A percentile compares a stretch with the other conserved stretches of the same genome.
Conservation (phyloP, 805 yeast species). For the Candida nanaspora region DNA sequence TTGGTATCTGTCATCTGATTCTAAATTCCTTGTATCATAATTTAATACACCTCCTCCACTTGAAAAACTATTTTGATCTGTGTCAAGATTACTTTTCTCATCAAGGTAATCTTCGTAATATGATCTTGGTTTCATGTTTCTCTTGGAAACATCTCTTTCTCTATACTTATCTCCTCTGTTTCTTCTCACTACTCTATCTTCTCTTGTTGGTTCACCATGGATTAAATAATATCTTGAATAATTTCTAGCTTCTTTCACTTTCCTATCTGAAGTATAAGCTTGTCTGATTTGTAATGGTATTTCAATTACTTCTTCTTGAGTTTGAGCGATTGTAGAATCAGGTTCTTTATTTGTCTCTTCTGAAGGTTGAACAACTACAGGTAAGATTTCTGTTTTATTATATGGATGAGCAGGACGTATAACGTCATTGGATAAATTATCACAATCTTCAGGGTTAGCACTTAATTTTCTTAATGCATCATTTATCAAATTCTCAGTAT, state of each 20-base stretch:
- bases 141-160: background rate
- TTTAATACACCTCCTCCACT: conserved; percentile 34
- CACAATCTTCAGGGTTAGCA: conserved; percentile 3
- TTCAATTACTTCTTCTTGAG: conserved; percentile 2
- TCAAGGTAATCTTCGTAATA: conserved; percentile 7
- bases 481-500: background rate
- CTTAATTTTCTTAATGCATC: conserved; percentile 5
- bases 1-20: background rate
- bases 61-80: conserved; percentile 16
- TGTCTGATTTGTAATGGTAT: conserved; percentile 26
- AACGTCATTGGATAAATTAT: background rate
- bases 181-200: conserved; percentile 6
- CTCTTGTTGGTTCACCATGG: conserved; percentile 57
- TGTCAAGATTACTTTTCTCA: background rate
- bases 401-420: background rate
- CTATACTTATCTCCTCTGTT: conserved; percentile 1
- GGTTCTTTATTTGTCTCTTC: background rate
- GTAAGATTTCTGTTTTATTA: background rate
- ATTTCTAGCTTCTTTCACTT: conserved; percentile 48
- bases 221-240: conserved; percentile 58
- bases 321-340: conserved; percentile 1
- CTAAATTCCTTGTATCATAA: conserved; percentile 2
- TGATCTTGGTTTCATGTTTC: background rate
- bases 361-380: too few relatives aligned
- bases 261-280: conserved; percentile 47